These are phyloP conservation scores for Tuber calosporum DNA, from an alignment of 495 filamentous ascomycete species.

Conservation along the genomic window DNA sequence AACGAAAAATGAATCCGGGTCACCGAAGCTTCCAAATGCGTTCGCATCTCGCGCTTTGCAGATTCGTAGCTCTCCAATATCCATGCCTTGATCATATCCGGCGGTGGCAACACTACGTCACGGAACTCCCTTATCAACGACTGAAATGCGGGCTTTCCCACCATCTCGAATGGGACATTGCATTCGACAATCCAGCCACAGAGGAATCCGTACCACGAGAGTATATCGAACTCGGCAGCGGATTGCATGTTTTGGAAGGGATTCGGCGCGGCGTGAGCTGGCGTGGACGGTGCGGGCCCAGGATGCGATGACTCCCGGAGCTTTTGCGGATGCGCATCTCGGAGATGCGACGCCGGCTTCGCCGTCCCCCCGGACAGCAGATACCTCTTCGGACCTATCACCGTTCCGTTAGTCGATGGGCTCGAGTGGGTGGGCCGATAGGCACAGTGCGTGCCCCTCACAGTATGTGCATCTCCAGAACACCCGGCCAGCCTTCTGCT, in stretches of 20 bases:
- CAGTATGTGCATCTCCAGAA: slow-evolving; percentile 4
- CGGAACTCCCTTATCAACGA: neutral
- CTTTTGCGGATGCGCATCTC: neutral
- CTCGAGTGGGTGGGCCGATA: neutral
- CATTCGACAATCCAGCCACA: slow-evolving; percentile 4
- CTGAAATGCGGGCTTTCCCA: slow-evolving; percentile 1
- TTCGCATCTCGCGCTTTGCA: neutral
- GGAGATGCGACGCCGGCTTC: neutral
- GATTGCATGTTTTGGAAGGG: neutral
- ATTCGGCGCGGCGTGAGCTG: neutral
- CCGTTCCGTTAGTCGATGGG: neutral
- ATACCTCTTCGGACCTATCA: slow-evolving; percentile 2
- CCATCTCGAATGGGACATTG: slow-evolving; percentile 1
- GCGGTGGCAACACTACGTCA: neutral
- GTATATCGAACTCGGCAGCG: neutral
- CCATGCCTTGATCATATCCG: neutral
- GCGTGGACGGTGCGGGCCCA: neutral
- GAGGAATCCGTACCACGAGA: slow-evolving; percentile 2
- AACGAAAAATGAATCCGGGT: slow-evolving; percentile 4
- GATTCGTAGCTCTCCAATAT: slow-evolving; percentile 5
- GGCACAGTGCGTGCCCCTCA: neutral
- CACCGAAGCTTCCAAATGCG: neutral
- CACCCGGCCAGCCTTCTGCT: neutral
- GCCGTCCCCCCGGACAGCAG: neutral
- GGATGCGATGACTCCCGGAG: neutral